Percentiles rank a stretch among this genome's conserved stretches.
These are phyloP conservation scores for Fraxinus americana DNA, from an alignment of 257 asterid genomes.

Conservation along the genomic window DNA sequence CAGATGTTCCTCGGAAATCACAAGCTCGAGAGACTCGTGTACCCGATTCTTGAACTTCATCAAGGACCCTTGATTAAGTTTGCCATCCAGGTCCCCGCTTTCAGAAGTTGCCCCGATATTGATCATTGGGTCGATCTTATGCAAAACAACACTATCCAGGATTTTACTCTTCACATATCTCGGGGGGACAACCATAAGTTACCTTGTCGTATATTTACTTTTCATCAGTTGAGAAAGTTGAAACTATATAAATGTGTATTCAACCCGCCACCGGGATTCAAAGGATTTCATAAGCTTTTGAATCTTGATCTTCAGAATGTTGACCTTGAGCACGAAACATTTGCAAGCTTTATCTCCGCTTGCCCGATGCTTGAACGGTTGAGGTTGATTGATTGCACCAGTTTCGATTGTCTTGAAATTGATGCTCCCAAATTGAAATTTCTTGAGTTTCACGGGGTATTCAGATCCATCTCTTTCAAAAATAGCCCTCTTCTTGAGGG, in stretches of 20 bases:
- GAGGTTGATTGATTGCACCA: conserved; percentile 16
- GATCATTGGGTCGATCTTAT: conserved; percentile 46
- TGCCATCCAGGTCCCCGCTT: conserved; percentile 48
- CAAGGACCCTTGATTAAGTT: conserved; percentile 49
- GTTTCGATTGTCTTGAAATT: conserved; percentile 36
- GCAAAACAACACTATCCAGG: conserved; percentile 48
- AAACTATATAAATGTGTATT: conserved; percentile 51
- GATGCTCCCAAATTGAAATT: conserved; percentile 27
- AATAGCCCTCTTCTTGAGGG: conserved; percentile 26
- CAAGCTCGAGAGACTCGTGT: conserved; percentile 44
- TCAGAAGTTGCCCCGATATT: conserved; percentile 41
- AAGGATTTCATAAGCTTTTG: conserved; percentile 22
- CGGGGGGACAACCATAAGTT: conserved; percentile 48
- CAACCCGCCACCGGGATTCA: conserved; percentile 33
- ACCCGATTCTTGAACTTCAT: conserved; percentile 48
- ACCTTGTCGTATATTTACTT: conserved; percentile 37
- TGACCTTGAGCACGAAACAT: conserved; percentile 14
- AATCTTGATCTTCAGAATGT: conserved; percentile 21
- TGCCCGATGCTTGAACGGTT: conserved; percentile 30
- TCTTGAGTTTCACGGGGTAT: conserved; percentile 28
- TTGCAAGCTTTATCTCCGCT: conserved; percentile 15
- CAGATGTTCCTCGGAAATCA: conserved; percentile 48
- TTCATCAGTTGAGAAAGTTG: conserved; percentile 49
- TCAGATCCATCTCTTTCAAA: conserved; percentile 18
- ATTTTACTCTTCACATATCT: conserved; percentile 43